Conservation (phyloP, 2,329 filamentous ascomycete genomes). For the Pseudogymnoascus sp. region DNA sequence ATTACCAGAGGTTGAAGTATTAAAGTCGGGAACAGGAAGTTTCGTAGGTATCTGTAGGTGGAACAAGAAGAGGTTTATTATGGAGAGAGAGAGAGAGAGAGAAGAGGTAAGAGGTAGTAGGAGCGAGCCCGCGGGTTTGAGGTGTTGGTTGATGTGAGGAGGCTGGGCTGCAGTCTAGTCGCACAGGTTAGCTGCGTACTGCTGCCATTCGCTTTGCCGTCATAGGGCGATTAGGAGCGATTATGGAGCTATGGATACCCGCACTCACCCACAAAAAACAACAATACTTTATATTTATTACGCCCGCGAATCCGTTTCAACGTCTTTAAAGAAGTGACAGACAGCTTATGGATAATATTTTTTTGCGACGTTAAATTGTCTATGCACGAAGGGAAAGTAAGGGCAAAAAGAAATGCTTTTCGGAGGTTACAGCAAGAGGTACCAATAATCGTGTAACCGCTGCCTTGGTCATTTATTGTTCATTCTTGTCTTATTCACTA, state of each 20-base stretch:
- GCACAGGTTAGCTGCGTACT: not conserved
- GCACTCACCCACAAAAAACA: slow-evolving; percentile 1
- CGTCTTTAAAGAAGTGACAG: not conserved
- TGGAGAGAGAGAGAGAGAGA: not conserved
- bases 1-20: not conserved
- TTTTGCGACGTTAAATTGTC: not conserved
- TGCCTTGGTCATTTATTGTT: slow-evolving; percentile 1
- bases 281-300: slow-evolving; percentile 1
- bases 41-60: not conserved
- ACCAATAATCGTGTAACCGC: not conserved
- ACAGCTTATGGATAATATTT: not conserved
- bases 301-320: not conserved
- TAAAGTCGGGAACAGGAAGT: not conserved
- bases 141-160: slow-evolving; percentile 1
- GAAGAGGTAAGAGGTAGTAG: not conserved
- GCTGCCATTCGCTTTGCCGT: slow-evolving; percentile 5
- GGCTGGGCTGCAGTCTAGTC: slow-evolving; percentile 4
- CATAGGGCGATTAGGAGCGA: slow-evolving; percentile 7
- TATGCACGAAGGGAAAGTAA: slow-evolving; percentile 2
- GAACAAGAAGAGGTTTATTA: not conserved
- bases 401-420: not conserved
- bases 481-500: slow-evolving; percentile 7
- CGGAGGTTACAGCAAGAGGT: not conserved
- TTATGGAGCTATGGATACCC: slow-evolving; percentile 5
- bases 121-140: not conserved